A percentile compares a stretch with the other conserved stretches of the same genome.
These are phyloP conservation scores for Tolypocladium cylindrosporum DNA, from an alignment of 2,329 filamentous ascomycete species.

Conservation along the genomic window DNA sequence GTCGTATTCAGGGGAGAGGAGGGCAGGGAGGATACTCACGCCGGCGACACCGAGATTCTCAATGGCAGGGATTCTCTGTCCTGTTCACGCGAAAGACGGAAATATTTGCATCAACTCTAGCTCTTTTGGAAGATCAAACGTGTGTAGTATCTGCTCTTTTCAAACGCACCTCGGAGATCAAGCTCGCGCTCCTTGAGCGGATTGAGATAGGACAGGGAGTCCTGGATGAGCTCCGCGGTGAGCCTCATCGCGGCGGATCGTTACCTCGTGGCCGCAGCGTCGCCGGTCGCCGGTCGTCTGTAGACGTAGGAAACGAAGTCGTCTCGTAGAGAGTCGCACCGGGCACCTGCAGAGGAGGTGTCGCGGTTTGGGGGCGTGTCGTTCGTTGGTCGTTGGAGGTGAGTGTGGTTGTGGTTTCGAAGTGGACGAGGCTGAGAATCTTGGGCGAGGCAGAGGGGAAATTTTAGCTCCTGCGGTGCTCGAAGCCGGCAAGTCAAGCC, in stretches of 20 bases:
- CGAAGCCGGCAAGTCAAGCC: not conserved
- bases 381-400: not conserved
- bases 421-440: conserved; percentile 19
- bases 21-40: conserved; percentile 42
- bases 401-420: not conserved
- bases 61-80: conserved; percentile 94
- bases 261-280: not conserved
- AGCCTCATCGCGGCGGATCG: conserved; percentile 62
- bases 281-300: not conserved
- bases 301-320: not conserved
- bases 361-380: not conserved
- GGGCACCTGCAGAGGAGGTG: not conserved
- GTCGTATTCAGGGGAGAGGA: not conserved
- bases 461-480: conserved; percentile 12
- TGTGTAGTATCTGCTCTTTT: conserved; percentile 98
- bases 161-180: conserved; percentile 94
- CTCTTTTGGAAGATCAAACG: conserved; percentile 15
- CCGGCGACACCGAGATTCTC: conserved; percentile 95
- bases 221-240: conserved; percentile 87
- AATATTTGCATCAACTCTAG: conserved; percentile 73
- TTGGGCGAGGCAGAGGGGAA: conserved; percentile 19
- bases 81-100: conserved; percentile 47
- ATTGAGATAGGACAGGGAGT: conserved; percentile 96
- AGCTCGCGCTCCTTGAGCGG: conserved; percentile 97
- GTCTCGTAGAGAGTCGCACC: not conserved